Evolutionary conservation across 164 flowering plant species (phyloP), one percentile per base, ranked within the genome.

Genomic region (Piper betle): DNA sequence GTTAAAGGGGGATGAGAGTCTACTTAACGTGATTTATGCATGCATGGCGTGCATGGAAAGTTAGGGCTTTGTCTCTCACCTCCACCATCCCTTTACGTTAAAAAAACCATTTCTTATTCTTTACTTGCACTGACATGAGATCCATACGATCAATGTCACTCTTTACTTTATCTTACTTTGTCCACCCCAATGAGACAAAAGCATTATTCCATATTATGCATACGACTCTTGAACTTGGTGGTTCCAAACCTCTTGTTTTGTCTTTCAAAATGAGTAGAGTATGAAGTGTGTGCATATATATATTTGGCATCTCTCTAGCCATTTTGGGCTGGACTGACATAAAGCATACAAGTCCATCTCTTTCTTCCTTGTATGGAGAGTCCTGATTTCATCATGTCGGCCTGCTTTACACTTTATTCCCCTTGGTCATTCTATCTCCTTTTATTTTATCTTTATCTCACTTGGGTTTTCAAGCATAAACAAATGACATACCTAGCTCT

Each of bases 321-420:
- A 33, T 53, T 55, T 54, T 62, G 42, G 20, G 57, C 39, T 53
- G 53, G 33, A 4, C 53, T 39, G 2, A 48, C 50, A 8, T 40
- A 71, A 73, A 69, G 72, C 64, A 38, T 10, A 53, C 40, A 40
- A 64, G 15, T 17, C 72, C 55, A 69, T 72, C 76, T 57, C 78
- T 81, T 74, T 76, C 66, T 19, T 42, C 67, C 69, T 70, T 78
- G 79, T 79, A 77, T 75, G 79, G 33, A 25, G 33, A 25, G 33
- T 25, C 33, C 33, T 25, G 33, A 25, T 25, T 25, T 25, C 33
- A 60, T 68, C 66, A 74, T 81, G 81, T 81, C 80, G 76, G 79
- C 57, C 33, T 15, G 53, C 80, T 79, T 80, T 84, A 74, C 75
- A 70, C 90, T 84, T 84, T 84, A 84, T 84, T 84, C 84, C 79